Evolutionary conservation across 129 eudicot genomes (phyloP).

Genomic region (Mikania micrantha): DNA sequence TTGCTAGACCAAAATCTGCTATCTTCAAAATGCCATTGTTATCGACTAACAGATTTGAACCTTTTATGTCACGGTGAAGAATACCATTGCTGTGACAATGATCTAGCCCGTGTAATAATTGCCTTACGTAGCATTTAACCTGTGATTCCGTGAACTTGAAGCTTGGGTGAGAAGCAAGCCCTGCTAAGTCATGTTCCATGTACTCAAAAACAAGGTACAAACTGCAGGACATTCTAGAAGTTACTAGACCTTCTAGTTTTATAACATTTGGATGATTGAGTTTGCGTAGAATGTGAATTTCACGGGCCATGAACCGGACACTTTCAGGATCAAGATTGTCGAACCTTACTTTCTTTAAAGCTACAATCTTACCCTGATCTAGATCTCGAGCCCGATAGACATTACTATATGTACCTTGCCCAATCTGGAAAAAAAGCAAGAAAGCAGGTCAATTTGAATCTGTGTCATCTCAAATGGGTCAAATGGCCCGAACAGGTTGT

Average conservation of each 20-base stretch:
- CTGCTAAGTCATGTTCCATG: constrained; percentile 91
- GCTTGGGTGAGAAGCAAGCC: constrained; percentile 74
- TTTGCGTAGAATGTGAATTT: constrained; percentile 66
- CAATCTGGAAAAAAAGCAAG: constrained; percentile 50
- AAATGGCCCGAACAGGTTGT: neutral
- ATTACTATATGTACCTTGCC: constrained; percentile 90
- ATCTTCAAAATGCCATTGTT: constrained; percentile 71
- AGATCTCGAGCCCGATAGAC: constrained; percentile 90
- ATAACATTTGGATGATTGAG: constrained; percentile 86
- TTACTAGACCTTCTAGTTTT: constrained; percentile 84
- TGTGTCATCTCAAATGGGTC: neutral
- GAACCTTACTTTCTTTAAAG: constrained; percentile 79
- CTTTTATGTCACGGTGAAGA: constrained; percentile 90
- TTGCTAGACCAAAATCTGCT: constrained; percentile 90
- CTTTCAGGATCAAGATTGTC: constrained; percentile 82
- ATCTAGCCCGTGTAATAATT: constrained; percentile 73
- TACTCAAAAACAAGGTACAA: constrained; percentile 84
- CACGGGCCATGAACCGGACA: constrained; percentile 91
- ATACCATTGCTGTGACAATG: constrained; percentile 79
- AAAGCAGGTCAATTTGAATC: neutral
- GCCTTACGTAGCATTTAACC: constrained; percentile 84
- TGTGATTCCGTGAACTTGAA: constrained; percentile 84
- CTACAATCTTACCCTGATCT: constrained; percentile 77
- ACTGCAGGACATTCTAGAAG: constrained; percentile 83
- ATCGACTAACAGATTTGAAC: constrained; percentile 80